Percentiles rank a stretch among this genome's conserved stretches.
These are phyloP conservation scores for Taphrina deformans DNA, from an alignment of 1,139 yeast species.

Conservation along the genomic window DNA sequence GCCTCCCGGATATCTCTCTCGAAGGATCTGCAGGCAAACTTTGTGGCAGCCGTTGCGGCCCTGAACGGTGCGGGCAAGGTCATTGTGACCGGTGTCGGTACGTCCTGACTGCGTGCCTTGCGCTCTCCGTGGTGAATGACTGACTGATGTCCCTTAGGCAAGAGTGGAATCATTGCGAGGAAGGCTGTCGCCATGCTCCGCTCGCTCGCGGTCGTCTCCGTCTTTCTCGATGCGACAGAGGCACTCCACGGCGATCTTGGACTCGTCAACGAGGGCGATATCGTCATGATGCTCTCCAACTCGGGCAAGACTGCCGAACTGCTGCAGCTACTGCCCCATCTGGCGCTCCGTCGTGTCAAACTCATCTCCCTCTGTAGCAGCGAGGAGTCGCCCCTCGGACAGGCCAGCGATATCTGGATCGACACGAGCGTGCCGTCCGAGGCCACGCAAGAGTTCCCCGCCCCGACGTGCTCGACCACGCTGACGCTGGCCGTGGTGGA, in stretches of 20 bases:
- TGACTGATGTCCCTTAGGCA: no score
- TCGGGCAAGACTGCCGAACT: conserved; percentile 86
- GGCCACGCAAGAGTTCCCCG: conserved; percentile 66
- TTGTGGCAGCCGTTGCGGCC: conserved; percentile 27
- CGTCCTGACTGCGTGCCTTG: no score
- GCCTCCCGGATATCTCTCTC: conserved; percentile 29
- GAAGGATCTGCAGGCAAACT: conserved; percentile 26
- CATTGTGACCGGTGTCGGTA: conserved; percentile 27
- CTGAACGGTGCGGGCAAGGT: conserved; percentile 27
- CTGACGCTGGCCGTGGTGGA: conserved; percentile 75
- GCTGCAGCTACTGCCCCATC: conserved; percentile 58
- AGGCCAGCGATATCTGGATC: conserved; percentile 55
- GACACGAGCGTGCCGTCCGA: conserved; percentile 61
- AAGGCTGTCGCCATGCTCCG: conserved; percentile 80
- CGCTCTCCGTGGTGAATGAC: no score
- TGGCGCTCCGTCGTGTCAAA: conserved; percentile 53
- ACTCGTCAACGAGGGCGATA: conserved; percentile 60
- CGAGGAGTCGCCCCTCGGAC: conserved; percentile 51
- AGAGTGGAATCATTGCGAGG: conserved; percentile 73
- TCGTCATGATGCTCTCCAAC: conserved; percentile 68
- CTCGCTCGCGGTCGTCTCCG: conserved; percentile 70
- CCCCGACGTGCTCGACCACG: conserved; percentile 85
- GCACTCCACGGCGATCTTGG: conserved; percentile 93
- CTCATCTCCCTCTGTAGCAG: conserved; percentile 62
- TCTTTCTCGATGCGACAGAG: conserved; percentile 74